A percentile compares a stretch with the other conserved stretches of the same genome.
phyloP scores from a whole-genome alignment of 306 rosid species.

The Macrotyloma uniflorum region DNA sequence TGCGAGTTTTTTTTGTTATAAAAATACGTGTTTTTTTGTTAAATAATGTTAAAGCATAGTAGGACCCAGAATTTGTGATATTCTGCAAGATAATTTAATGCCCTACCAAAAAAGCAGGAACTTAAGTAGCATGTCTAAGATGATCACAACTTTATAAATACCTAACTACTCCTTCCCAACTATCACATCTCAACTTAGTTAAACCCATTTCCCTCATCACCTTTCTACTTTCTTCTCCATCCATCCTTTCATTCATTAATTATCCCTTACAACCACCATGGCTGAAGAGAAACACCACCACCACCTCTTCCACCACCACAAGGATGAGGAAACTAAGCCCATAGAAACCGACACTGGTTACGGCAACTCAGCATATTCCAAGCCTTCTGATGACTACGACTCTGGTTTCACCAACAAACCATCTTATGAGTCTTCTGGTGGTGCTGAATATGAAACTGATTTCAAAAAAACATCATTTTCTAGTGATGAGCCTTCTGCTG shows the following conservation, averaged over 20 bases:
- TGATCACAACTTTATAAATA: constrained; percentile 42
- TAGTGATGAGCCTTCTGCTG: neutral
- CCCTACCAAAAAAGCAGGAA: constrained; percentile 29
- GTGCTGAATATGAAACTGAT: neutral
- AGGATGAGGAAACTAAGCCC: constrained; percentile 45
- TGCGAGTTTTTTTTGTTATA: too few relatives aligned
- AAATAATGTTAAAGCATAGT: neutral
- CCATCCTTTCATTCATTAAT: too few relatives aligned
- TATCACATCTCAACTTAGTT: constrained; percentile 17
- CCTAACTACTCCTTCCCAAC: neutral
- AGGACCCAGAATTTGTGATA: neutral
- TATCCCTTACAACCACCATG: constrained; percentile 41
- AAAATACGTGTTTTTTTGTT: too few relatives aligned
- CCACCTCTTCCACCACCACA: constrained; percentile 54
- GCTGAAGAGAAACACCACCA: constrained; percentile 59
- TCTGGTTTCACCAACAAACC: neutral
- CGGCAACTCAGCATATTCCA: constrained; percentile 18
- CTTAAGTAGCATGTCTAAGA: neutral
- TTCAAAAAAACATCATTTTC: constrained; percentile 15
- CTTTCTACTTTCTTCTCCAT: neutral
- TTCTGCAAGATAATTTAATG: constrained; percentile 24
- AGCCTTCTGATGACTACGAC: constrained; percentile 5
- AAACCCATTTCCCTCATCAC: neutral
- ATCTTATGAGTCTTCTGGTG: neutral
- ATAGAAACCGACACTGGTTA: constrained; percentile 27